These are phyloP conservation scores for Dalbergia oliveri DNA, from an alignment of 306 rosid genomes.

Conservation along the genomic window DNA sequence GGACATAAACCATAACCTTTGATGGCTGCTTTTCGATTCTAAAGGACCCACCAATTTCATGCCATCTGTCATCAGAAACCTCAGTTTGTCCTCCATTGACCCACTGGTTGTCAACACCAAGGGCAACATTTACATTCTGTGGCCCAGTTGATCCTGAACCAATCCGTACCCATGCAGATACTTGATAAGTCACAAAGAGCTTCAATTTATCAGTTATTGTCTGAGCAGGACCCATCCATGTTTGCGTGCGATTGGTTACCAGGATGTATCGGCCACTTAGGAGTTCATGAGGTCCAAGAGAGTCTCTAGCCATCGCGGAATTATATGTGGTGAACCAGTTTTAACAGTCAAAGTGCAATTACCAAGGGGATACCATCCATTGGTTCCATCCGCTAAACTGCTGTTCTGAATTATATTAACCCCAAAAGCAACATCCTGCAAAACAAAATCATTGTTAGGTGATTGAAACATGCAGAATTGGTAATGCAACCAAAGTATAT, in stretches of 20 bases:
- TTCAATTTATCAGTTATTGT: constrained; percentile 82
- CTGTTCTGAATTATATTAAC: constrained; percentile 82
- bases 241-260: constrained; percentile 81
- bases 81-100: constrained; percentile 95
- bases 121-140: constrained; percentile 86
- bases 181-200: constrained; percentile 88
- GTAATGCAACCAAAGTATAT: constrained; percentile 23
- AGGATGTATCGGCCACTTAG: constrained; percentile 79
- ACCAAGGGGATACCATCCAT: constrained; percentile 94
- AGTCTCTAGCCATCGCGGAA: constrained; percentile 98
- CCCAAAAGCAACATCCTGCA: constrained; percentile 78
- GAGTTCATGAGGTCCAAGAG: constrained; percentile 81
- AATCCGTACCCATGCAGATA: constrained; percentile 91
- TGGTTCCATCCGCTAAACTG: constrained; percentile 75
- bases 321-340: constrained; percentile 85
- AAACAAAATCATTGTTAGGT: constrained; percentile 39
- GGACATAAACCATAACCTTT: constrained; percentile 87
- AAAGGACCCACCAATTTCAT: constrained; percentile 94
- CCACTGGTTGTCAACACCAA: constrained; percentile 92
- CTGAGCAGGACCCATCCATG: constrained; percentile 99
- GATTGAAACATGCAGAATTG: constrained; percentile 11
- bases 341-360: constrained; percentile 77
- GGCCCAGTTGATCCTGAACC: constrained; percentile 78
- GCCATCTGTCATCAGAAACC: constrained; percentile 73
- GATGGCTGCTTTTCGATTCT: constrained; percentile 91